Conservation (phyloP, 2,329 filamentous ascomycete genomes). For the Xylaria sp. region DNA sequence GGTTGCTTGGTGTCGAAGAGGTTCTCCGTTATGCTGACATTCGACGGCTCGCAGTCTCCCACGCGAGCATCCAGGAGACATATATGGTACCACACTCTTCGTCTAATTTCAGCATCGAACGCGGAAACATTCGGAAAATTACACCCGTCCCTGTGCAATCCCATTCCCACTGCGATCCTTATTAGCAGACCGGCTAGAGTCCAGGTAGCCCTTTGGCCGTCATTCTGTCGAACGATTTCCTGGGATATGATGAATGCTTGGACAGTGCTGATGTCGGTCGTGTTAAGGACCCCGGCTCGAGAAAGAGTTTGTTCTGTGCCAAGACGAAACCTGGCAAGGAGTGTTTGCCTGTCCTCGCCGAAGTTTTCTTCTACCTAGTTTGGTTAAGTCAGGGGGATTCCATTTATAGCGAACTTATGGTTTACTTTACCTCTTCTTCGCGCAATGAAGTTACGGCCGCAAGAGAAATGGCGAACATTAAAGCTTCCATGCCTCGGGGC, state of each 20-base stretch:
- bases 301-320: constrained; percentile 26
- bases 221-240: constrained; percentile 14
- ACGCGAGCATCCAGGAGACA: constrained; percentile 22
- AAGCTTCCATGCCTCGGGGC: constrained; percentile 23
- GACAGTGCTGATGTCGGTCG: constrained; percentile 25
- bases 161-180: constrained; percentile 24
- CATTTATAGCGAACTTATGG: not conserved
- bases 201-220: constrained; percentile 27
- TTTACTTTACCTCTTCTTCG: constrained; percentile 16
- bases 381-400: not conserved
- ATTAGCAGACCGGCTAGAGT: constrained; percentile 15
- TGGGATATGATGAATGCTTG: constrained; percentile 28
- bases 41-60: constrained; percentile 25
- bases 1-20: constrained; percentile 25
- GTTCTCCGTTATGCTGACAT: constrained; percentile 18
- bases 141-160: constrained; percentile 25
- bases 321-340: constrained; percentile 18
- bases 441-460: constrained; percentile 27
- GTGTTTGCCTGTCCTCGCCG: constrained; percentile 19
- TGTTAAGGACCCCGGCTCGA: constrained; percentile 25
- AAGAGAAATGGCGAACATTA: constrained; percentile 30
- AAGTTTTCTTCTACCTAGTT: constrained; percentile 26
- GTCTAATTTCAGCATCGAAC: constrained; percentile 25
- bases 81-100: constrained; percentile 28
- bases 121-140: constrained; percentile 24